These are phyloP conservation scores for Tarenaya hassleriana DNA, from an alignment of 345 rosid genomes.

Conservation along the genomic window DNA sequence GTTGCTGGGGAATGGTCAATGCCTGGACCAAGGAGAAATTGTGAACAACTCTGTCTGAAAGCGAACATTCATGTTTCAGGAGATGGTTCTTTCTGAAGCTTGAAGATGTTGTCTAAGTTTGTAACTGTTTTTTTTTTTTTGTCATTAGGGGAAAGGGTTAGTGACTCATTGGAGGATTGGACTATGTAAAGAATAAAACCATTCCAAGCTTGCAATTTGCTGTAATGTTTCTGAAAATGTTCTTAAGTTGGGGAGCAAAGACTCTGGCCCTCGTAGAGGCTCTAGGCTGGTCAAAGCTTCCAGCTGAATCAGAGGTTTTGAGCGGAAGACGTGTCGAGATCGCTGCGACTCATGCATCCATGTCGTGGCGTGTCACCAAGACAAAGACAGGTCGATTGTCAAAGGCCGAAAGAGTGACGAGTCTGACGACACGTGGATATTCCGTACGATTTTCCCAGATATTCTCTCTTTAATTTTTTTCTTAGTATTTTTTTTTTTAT, in stretches of 20 bases:
- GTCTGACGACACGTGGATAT: slow-evolving; percentile 33
- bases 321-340: no score
- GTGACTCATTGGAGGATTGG: slow-evolving; percentile 10
- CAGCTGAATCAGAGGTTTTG: no score
- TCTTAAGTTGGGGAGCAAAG: no score
- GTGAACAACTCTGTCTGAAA: slow-evolving; percentile 16
- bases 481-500: not conserved
- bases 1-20: slow-evolving; percentile 9
- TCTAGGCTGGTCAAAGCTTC: no score
- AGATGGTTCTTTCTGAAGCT: slow-evolving; percentile 25
- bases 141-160: slow-evolving; percentile 18
- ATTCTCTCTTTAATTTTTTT: not conserved
- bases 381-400: slow-evolving; percentile 23
- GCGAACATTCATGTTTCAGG: slow-evolving; percentile 8
- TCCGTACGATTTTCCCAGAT: slow-evolving; percentile 16
- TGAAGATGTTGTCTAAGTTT: slow-evolving; percentile 9
- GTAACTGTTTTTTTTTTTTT: no score
- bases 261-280: no score
- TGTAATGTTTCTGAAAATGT: no score
- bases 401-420: slow-evolving; percentile 26
- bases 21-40: slow-evolving; percentile 22
- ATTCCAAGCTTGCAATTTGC: no score
- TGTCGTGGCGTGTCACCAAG: slow-evolving; percentile 8
- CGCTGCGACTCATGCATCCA: no score
- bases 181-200: no score